phyloP scores from a whole-genome alignment of 129 eudicot species.

The Deinandra increscens region DNA sequence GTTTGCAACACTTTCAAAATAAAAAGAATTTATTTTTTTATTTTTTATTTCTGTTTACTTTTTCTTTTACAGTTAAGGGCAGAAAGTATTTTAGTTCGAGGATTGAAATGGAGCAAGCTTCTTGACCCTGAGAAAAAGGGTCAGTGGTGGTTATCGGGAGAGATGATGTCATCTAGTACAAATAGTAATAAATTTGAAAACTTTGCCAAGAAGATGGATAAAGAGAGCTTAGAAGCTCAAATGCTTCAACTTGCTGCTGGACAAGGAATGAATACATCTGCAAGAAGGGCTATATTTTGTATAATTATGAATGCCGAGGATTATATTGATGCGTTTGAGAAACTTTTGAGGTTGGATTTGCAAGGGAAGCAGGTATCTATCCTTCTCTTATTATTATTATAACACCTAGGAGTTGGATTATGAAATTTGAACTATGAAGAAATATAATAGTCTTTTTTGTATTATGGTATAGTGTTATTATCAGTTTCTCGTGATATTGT shows the following conservation, averaged over 20 bases:
- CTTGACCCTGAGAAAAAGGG: constrained; percentile 76
- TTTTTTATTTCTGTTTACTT: background rate
- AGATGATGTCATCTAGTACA: constrained; percentile 27
- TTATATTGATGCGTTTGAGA: constrained; percentile 77
- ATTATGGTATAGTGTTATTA: too few relatives aligned
- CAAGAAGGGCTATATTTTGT: constrained; percentile 85
- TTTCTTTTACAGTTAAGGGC: constrained; percentile 51
- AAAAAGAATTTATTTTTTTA: background rate
- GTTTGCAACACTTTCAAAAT: background rate
- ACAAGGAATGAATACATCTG: constrained; percentile 87
- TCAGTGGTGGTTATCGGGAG: constrained; percentile 83
- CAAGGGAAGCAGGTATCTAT: constrained; percentile 77
- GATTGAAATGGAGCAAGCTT: constrained; percentile 77
- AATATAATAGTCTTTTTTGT: too few relatives aligned
- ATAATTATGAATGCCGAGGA: constrained; percentile 89
- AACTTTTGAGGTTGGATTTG: constrained; percentile 72
- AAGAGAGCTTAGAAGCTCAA: constrained; percentile 67
- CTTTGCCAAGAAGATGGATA: constrained; percentile 64
- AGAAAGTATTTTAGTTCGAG: constrained; percentile 57
- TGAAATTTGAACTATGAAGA: too few relatives aligned
- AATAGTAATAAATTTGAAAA: constrained; percentile 29
- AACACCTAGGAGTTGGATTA: too few relatives aligned
- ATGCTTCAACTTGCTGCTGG: constrained; percentile 85
- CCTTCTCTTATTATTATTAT: background rate
- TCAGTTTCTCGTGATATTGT: too few relatives aligned